Percentiles rank a stretch among this genome's conserved stretches.
These are phyloP conservation scores for Pterocarpus macrocarpus DNA, from an alignment of 306 rosid species.

Conservation along the genomic window DNA sequence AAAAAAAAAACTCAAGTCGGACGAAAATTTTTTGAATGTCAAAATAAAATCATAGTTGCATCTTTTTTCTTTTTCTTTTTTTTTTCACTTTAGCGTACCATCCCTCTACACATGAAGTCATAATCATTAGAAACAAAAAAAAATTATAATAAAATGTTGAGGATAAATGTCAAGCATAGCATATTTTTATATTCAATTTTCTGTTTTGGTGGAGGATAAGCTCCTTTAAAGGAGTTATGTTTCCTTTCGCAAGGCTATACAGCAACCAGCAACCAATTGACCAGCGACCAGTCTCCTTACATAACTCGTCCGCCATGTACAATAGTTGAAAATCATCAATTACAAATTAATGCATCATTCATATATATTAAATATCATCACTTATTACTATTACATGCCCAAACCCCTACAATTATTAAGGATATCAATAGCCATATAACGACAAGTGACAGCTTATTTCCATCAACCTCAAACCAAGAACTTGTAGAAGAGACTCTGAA, in stretches of 20 bases:
- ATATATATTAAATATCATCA: not conserved
- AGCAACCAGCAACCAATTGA: not conserved
- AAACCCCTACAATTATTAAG: not conserved
- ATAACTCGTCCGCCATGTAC: not conserved
- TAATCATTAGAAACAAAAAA: too few relatives aligned
- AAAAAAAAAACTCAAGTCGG: too few relatives aligned
- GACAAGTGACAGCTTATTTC: too few relatives aligned
- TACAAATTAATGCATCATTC: conserved; percentile 11
- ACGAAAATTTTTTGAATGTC: too few relatives aligned
- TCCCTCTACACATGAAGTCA: too few relatives aligned
- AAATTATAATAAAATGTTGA: too few relatives aligned
- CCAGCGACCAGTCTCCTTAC: not conserved
- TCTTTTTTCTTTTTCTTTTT: too few relatives aligned
- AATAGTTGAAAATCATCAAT: not conserved
- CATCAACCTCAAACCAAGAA: conserved; percentile 26
- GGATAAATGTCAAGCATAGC: too few relatives aligned
- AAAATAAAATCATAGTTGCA: too few relatives aligned
- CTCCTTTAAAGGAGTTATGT: not conserved
- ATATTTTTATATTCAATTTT: too few relatives aligned
- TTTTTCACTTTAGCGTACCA: too few relatives aligned
- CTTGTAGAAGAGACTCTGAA: conserved; percentile 52
- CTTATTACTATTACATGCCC: not conserved
- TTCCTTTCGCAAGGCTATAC: not conserved
- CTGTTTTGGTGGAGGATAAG: not conserved
- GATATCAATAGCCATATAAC: not conserved